Base-by-base conservation (phyloP, 805 yeast species). In the Lipomyces kockii region DNA sequence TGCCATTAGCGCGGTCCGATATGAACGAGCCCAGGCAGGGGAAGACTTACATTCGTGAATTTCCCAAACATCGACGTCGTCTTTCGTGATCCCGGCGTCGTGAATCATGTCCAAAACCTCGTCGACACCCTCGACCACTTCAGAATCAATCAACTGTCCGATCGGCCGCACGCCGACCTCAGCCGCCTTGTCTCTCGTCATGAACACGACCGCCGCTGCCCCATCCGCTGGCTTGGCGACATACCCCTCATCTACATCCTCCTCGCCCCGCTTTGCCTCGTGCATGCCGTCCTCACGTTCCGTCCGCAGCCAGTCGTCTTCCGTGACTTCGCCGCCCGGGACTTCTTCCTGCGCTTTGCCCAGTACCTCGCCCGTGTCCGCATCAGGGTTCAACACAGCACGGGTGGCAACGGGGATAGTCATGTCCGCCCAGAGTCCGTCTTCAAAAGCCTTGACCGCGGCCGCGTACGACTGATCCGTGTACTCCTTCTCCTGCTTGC, bases 141-240 rank as follows among this genome's bases (percentile, higher is more conserved):
- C 49, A 92, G 97, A 91, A 65, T 94, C 95, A 62, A 84, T 75
- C 74, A 91, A 87, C 77, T 85, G 85, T 62, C 94, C 97, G 71
- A 91, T 78, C 72, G 97, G 97, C 76, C 83, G 89, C 75, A 91
- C 80, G 56, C 87, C 87, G 74, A 90, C 83, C 82, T 90, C 92
- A 75, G 85, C 86, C 71, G 92, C 84, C 80, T 89, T 89, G 67
- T 81, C 82, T 76, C 87, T 92, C 65, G 92, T 87, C 68, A 90
- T 91, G 73, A 91, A 82, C 54, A 91, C 81, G 53, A 91, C 84
- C 61, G 97, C 97, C 65, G 97, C 94, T 78, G 90, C 97, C 81
- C 97, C 97, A 78, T 91, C 97, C 77, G 91, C 91, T 74, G 92
- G 84, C 78, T 91, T 91, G 37, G 97, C 90, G 25, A 97, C 94